phyloP scores from a whole-genome alignment of 1,139 yeast species.

The Debaryomycetaceae sp. region DNA sequence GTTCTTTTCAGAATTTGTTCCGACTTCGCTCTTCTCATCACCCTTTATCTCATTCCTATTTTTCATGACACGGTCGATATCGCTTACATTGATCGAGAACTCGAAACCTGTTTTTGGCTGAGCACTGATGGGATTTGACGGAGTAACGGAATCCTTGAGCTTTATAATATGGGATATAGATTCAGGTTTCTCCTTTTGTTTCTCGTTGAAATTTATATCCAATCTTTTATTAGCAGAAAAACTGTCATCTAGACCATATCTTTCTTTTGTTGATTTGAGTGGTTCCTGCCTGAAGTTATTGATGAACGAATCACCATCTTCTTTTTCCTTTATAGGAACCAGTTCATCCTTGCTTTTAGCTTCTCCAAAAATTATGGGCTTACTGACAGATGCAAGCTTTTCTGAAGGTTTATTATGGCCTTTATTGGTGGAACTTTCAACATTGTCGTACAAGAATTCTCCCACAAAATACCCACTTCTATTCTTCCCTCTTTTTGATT shows the following conservation, averaged over 20 bases:
- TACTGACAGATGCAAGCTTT: slow-evolving; percentile 28
- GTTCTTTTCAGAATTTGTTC: neutral
- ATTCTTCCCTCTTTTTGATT: slow-evolving; percentile 15
- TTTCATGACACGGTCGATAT: slow-evolving; percentile 20
- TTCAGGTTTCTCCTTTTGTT: slow-evolving; percentile 22
- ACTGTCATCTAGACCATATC: slow-evolving; percentile 18
- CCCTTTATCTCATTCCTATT: slow-evolving; percentile 16
- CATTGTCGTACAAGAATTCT: slow-evolving; percentile 36
- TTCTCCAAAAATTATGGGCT: slow-evolving; percentile 21
- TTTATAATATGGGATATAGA: slow-evolving; percentile 14
- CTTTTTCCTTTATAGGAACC: neutral
- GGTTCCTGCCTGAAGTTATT: slow-evolving; percentile 6
- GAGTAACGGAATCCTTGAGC: slow-evolving; percentile 2
- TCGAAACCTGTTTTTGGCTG: slow-evolving; percentile 40
- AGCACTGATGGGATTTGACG: neutral
- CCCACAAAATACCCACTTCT: slow-evolving; percentile 29
- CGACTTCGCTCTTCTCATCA: slow-evolving; percentile 4
- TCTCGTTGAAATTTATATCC: slow-evolving; percentile 21
- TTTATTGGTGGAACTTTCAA: slow-evolving; percentile 10
- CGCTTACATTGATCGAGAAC: slow-evolving; percentile 28
- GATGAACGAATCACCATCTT: neutral
- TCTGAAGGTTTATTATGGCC: slow-evolving; percentile 20
- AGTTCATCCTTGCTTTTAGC: neutral
- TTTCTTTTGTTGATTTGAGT: slow-evolving; percentile 12
- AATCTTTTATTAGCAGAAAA: slow-evolving; percentile 1